phyloP scores from a whole-genome alignment of 192 early-diverging fungal genomes.

The Coemansia sp. region DNA sequence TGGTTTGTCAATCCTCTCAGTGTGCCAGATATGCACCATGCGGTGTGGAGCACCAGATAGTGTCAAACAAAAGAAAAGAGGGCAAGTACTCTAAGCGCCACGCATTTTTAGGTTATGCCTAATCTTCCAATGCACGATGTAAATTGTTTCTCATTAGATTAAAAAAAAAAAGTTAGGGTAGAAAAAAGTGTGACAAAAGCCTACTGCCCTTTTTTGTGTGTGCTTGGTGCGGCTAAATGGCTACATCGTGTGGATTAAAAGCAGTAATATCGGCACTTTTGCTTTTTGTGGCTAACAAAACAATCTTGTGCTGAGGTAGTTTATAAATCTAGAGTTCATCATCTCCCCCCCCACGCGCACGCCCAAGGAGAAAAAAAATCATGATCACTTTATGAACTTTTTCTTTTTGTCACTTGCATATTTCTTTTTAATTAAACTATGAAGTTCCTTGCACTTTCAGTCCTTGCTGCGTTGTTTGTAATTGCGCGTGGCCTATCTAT shows the following conservation, averaged over 20 bases:
- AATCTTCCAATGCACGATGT: background rate
- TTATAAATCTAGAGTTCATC: background rate
- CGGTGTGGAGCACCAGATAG: background rate
- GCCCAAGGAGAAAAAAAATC: background rate
- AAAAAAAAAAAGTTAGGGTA: background rate
- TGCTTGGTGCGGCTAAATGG: background rate
- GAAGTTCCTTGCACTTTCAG: background rate
- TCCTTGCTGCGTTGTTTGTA: background rate
- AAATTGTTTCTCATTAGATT: background rate
- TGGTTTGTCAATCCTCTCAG: background rate
- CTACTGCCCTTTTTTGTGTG: background rate
- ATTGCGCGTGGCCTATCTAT: background rate
- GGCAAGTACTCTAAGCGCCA: background rate
- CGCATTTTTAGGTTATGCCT: background rate
- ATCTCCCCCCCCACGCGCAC: background rate
- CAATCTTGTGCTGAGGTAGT: background rate
- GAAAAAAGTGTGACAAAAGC: background rate
- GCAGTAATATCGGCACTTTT: constrained; percentile 1
- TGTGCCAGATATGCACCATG: background rate
- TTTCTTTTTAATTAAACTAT: background rate
- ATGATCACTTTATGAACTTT: background rate
- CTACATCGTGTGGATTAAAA: background rate
- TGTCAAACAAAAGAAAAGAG: background rate
- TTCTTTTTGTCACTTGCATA: background rate
- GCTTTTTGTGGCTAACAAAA: background rate